These are phyloP conservation scores for Zygosaccharomyces kombuchaensis DNA, from an alignment of 805 yeast genomes.

Conservation along the genomic window DNA sequence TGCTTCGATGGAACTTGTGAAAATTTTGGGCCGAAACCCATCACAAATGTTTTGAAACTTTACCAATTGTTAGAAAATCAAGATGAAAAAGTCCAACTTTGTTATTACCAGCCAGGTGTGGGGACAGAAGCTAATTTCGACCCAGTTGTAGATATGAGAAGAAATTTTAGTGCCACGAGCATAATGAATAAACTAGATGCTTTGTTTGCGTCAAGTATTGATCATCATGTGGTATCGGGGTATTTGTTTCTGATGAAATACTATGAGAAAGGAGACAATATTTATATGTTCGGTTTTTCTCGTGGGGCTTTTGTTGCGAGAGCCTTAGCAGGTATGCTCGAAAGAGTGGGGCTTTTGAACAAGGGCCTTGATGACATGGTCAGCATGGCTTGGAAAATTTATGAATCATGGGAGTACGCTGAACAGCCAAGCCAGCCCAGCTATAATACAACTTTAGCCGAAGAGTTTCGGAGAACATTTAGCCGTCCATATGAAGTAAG, in stretches of 20 bases:
- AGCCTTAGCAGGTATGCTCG: slow-evolving; percentile 61
- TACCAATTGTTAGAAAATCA: slow-evolving; percentile 49
- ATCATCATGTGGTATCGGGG: slow-evolving; percentile 54
- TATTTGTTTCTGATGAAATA: slow-evolving; percentile 48
- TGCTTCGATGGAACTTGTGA: slow-evolving; percentile 64
- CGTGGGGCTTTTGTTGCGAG: slow-evolving; percentile 67
- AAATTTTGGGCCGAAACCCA: slow-evolving; percentile 52
- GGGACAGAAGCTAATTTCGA: slow-evolving; percentile 50
- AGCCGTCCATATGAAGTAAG: slow-evolving; percentile 40
- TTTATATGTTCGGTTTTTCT: slow-evolving; percentile 56
- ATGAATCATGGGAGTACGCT: slow-evolving; percentile 54
- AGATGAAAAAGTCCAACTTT: slow-evolving; percentile 40
- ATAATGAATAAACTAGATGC: slow-evolving; percentile 38
- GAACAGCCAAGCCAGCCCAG: slow-evolving; percentile 51
- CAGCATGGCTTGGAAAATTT: slow-evolving; percentile 58
- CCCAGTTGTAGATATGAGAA: slow-evolving; percentile 18
- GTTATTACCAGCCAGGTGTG: slow-evolving; percentile 67
- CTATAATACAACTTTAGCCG: slow-evolving; percentile 43
- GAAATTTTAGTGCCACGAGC: slow-evolving; percentile 16
- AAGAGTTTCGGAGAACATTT: slow-evolving; percentile 53
- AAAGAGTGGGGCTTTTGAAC: slow-evolving; percentile 55
- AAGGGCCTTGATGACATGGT: slow-evolving; percentile 54
- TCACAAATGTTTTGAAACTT: slow-evolving; percentile 50
- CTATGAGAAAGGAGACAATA: slow-evolving; percentile 47
- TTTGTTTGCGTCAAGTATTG: slow-evolving; percentile 50